Percentiles rank a stretch among this genome's conserved stretches.
Conservation (phyloP, 2,329 filamentous ascomycete species). For the Bipolaris zeicola region DNA sequence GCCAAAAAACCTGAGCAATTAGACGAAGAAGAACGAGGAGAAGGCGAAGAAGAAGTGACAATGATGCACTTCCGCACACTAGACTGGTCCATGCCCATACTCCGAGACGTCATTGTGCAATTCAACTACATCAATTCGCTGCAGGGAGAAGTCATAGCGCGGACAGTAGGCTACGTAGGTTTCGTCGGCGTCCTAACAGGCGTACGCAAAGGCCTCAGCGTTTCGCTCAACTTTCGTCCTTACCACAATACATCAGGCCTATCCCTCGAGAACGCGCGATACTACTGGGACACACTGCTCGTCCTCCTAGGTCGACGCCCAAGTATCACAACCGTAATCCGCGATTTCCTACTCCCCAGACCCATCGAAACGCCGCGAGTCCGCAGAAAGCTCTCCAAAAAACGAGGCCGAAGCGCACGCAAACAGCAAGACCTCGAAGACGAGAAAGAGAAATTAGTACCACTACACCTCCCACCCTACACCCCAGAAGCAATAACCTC, state of each 20-base stretch:
- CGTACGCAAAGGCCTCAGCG: conserved; percentile 53
- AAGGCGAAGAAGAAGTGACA: conserved; percentile 21
- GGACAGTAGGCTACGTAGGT: conserved; percentile 58
- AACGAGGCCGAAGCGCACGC: not conserved
- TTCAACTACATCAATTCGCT: conserved; percentile 47
- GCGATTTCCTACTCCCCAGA: conserved; percentile 50
- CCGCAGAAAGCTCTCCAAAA: not conserved
- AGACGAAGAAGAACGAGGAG: not conserved
- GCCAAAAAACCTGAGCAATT: conserved; percentile 23
- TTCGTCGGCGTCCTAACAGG: conserved; percentile 60
- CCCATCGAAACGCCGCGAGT: not conserved
- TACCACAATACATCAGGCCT: conserved; percentile 52
- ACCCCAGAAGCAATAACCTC: conserved; percentile 36
- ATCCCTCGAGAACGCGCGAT: conserved; percentile 44
- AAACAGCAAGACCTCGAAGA: not conserved
- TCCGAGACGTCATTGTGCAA: conserved; percentile 51
- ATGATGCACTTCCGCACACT: conserved; percentile 63
- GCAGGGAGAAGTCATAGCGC: conserved; percentile 51
- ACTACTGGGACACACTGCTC: conserved; percentile 57
- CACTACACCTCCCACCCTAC: not conserved
- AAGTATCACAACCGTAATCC: conserved; percentile 60
- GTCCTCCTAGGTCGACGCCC: conserved; percentile 61
- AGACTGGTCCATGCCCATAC: conserved; percentile 54
- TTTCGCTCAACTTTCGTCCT: conserved; percentile 59
- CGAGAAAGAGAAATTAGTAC: not conserved